These are phyloP conservation scores for Coffea canephora DNA, from an alignment of 257 asterid genomes.

Conservation along the genomic window DNA sequence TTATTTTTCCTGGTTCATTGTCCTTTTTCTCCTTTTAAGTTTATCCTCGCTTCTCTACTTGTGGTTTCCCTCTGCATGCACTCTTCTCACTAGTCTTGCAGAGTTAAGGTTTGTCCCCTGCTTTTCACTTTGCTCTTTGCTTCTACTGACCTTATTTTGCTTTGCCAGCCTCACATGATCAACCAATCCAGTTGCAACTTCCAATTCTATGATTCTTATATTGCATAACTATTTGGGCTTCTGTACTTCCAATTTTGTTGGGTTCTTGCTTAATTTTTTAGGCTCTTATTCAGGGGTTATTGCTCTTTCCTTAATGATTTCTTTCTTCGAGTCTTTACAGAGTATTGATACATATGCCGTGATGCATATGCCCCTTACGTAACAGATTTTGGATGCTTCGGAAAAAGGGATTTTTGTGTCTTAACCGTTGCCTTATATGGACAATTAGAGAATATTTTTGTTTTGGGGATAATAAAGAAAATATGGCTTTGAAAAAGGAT, in stretches of 20 bases:
- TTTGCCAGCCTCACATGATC: not conserved
- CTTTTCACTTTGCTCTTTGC: slow-evolving; percentile 17
- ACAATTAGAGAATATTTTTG: not conserved
- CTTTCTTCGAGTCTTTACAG: not conserved
- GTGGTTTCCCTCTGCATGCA: slow-evolving; percentile 36
- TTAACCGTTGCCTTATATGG: not conserved
- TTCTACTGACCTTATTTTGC: not conserved
- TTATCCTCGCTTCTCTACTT: slow-evolving; percentile 41
- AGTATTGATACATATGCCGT: not conserved
- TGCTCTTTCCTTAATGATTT: not conserved
- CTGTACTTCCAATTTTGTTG: not conserved
- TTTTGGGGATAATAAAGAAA: not conserved
- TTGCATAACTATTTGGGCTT: not conserved
- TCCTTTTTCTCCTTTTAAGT: slow-evolving; percentile 24
- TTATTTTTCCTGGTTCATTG: slow-evolving; percentile 38
- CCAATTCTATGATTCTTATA: slow-evolving; percentile 1
- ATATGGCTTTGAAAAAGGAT: not conserved
- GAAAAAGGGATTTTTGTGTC: not conserved
- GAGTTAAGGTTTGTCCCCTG: slow-evolving; percentile 43
- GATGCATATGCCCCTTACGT: slow-evolving; percentile 2
- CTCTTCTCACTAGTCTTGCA: slow-evolving; percentile 36
- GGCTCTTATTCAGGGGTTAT: not conserved
- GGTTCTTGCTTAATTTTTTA: not conserved
- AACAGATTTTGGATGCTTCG: not conserved
- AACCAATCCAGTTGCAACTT: slow-evolving; percentile 3